Percentiles rank a stretch among this genome's conserved stretches.
These are phyloP conservation scores for Tillandsia leiboldiana DNA, from an alignment of 176 grass and related monocot genomes.

Conservation along the genomic window DNA sequence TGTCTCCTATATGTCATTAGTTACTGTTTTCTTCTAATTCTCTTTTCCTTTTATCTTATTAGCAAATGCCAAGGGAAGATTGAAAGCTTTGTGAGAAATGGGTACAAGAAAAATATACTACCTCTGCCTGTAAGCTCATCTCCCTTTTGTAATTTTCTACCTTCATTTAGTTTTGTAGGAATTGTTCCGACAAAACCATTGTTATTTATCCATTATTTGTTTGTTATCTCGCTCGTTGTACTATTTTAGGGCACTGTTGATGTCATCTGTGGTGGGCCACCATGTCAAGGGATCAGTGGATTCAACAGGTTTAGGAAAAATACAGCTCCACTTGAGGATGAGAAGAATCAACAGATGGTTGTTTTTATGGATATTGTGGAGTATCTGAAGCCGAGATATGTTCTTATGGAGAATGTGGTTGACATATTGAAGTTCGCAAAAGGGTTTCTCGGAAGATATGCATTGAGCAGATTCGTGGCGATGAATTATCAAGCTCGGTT, in stretches of 20 bases:
- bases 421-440: constrained; percentile 83
- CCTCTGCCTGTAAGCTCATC: constrained; percentile 48
- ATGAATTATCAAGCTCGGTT: constrained; percentile 75
- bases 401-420: constrained; percentile 87
- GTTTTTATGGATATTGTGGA: constrained; percentile 73
- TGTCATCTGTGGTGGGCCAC: constrained; percentile 77
- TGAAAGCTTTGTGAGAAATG: constrained; percentile 61
- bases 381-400: constrained; percentile 68
- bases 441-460: constrained; percentile 64
- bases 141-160: not conserved
- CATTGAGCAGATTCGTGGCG: constrained; percentile 55
- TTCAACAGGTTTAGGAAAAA: constrained; percentile 86
- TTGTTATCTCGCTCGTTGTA: not conserved
- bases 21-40: not conserved
- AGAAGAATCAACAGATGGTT: constrained; percentile 83
- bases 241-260: constrained; percentile 52
- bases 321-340: constrained; percentile 52
- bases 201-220: not conserved
- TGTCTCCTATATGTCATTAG: not conserved
- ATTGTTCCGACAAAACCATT: not conserved
- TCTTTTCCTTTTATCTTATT: constrained; percentile 10
- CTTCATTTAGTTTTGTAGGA: not conserved
- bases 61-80: constrained; percentile 63
- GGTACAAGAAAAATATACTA: constrained; percentile 41
- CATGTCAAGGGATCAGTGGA: constrained; percentile 84